Percentiles rank a stretch among this genome's conserved stretches.
Evolutionary conservation across 805 yeast species (phyloP).

Genomic region (Isabelozyma gotoi): DNA sequence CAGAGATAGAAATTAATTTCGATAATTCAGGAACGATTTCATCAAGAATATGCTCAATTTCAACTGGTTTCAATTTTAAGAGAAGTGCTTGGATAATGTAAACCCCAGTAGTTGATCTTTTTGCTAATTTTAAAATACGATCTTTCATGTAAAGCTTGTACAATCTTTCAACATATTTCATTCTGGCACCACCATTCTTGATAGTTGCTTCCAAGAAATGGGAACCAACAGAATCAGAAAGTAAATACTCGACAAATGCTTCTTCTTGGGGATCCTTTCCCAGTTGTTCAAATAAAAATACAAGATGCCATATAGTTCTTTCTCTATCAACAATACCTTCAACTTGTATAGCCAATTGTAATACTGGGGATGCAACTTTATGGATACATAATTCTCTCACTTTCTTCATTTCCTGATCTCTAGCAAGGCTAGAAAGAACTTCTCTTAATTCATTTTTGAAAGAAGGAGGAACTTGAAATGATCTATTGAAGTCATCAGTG

Average conservation of each 20-base stretch:
- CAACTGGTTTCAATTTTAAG: constrained; percentile 59
- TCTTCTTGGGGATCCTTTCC: constrained; percentile 62
- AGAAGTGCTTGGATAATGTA: constrained; percentile 75
- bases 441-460: constrained; percentile 62
- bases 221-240: constrained; percentile 89
- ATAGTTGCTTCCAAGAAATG: constrained; percentile 81
- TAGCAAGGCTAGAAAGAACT: constrained; percentile 42
- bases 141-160: constrained; percentile 71
- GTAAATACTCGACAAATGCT: constrained; percentile 77
- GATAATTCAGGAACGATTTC: constrained; percentile 66
- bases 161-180: constrained; percentile 68
- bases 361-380: constrained; percentile 82
- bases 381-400: constrained; percentile 77
- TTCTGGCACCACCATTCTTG: constrained; percentile 57
- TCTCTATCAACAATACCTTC: constrained; percentile 81
- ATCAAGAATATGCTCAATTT: constrained; percentile 62
- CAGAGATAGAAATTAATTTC: constrained; percentile 46
- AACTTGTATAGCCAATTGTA: constrained; percentile 72
- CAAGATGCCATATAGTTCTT: constrained; percentile 65
- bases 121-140: constrained; percentile 69
- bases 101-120: constrained; percentile 81
- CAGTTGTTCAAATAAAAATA: constrained; percentile 52
- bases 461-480: constrained; percentile 67
- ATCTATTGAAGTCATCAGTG: constrained; percentile 63
- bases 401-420: constrained; percentile 30